These are phyloP conservation scores for Blastobotrys malaysiensis DNA, from an alignment of 1,139 yeast genomes.

Conservation along the genomic window DNA sequence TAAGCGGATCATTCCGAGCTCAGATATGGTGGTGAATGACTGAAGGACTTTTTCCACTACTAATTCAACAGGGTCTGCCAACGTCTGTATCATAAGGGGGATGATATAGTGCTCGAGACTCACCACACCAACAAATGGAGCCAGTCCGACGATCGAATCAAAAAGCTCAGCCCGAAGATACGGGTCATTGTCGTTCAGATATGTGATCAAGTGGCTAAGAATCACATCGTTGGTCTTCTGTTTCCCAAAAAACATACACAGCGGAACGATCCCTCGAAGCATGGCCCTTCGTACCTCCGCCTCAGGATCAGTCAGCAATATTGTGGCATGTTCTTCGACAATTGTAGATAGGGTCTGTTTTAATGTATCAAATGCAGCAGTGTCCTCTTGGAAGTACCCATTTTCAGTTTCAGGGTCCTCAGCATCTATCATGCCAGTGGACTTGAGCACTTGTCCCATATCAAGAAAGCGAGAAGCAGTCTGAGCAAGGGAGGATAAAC, in stretches of 20 bases:
- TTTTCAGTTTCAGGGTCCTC: slow-evolving; percentile 42
- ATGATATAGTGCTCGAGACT: slow-evolving; percentile 83
- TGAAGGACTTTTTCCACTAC: slow-evolving; percentile 74
- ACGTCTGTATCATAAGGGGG: slow-evolving; percentile 76
- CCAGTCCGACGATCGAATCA: slow-evolving; percentile 68
- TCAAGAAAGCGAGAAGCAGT: slow-evolving; percentile 61
- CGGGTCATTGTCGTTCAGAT: slow-evolving; percentile 72
- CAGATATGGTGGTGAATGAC: slow-evolving; percentile 54
- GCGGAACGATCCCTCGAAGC: slow-evolving; percentile 59
- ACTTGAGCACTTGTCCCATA: slow-evolving; percentile 53
- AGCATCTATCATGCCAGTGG: slow-evolving; percentile 36
- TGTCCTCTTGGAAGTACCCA: slow-evolving; percentile 31
- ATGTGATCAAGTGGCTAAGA: slow-evolving; percentile 85
- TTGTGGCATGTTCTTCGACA: slow-evolving; percentile 59
- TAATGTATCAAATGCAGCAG: slow-evolving; percentile 33
- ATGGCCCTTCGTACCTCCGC: slow-evolving; percentile 65
- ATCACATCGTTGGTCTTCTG: slow-evolving; percentile 85
- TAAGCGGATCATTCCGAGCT: slow-evolving; percentile 48
- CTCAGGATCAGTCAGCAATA: slow-evolving; percentile 63
- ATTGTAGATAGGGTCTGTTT: slow-evolving; percentile 27
- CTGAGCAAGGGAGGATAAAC: slow-evolving; percentile 64
- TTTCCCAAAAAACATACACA: slow-evolving; percentile 79
- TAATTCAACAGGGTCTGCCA: slow-evolving; percentile 76
- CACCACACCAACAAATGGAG: slow-evolving; percentile 73
- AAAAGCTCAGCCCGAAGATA: slow-evolving; percentile 66